Evolutionary conservation across 805 yeast species (phyloP).

Genomic region (Ascoidea rubescens): DNA sequence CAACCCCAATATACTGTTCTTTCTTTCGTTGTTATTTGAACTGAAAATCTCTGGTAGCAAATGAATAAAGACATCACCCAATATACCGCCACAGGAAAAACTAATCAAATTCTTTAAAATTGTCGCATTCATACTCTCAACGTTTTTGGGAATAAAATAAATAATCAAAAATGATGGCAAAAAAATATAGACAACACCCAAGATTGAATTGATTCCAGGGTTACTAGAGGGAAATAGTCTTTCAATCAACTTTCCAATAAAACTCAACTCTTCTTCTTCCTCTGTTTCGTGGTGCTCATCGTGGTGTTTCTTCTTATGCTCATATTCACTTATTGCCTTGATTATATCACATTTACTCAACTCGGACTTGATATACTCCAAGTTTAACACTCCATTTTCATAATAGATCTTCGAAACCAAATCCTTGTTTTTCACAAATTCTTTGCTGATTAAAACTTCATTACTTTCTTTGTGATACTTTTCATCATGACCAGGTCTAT

Average conservation of each 20-base stretch:
- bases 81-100: constrained; percentile 63
- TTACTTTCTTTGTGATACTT: too few relatives aligned
- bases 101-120: constrained; percentile 41
- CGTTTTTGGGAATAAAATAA: constrained; percentile 36
- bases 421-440: neutral
- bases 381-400: constrained; percentile 28
- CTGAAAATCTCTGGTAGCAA: constrained; percentile 54
- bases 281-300: constrained; percentile 3
- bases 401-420: constrained; percentile 14
- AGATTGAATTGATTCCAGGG: constrained; percentile 45
- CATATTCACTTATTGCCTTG: constrained; percentile 21
- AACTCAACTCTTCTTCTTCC: constrained; percentile 12
- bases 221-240: constrained; percentile 34
- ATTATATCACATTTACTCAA: constrained; percentile 26
- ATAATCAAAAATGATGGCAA: constrained; percentile 49
- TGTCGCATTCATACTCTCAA: constrained; percentile 29
- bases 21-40: constrained; percentile 37
- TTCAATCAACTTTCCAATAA: constrained; percentile 26
- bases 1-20: constrained; percentile 35
- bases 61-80: constrained; percentile 67
- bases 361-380: constrained; percentile 19
- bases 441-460: neutral
- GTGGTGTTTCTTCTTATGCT: neutral
- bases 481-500: too few relatives aligned
- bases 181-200: constrained; percentile 52